phyloP scores from a whole-genome alignment of 2,329 filamentous ascomycete species.

The Bertia moriformis region DNA sequence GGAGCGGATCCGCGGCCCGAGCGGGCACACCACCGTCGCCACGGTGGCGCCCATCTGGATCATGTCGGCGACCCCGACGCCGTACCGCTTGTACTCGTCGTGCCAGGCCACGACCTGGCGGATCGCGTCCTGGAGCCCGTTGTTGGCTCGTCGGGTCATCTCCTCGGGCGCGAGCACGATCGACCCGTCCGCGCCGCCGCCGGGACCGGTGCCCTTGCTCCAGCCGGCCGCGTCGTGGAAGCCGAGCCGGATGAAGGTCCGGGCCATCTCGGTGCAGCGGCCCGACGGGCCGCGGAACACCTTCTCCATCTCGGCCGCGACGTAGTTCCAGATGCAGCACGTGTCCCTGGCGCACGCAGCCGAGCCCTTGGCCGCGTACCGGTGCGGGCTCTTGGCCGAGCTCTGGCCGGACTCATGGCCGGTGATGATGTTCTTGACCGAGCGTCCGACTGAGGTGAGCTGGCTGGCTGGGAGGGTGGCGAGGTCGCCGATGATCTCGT shows the following conservation, averaged over 20 bases:
- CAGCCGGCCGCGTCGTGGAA: conserved; percentile 31
- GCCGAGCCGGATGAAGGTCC: conserved; percentile 26
- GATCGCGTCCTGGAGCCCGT: conserved; percentile 26
- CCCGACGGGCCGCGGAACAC: conserved; percentile 15
- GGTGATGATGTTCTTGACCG: conserved; percentile 10
- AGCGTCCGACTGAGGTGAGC: conserved; percentile 6
- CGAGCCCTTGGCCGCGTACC: conserved; percentile 8
- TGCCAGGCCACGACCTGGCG: conserved; percentile 19
- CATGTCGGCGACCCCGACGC: conserved; percentile 35
- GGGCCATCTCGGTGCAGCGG: conserved; percentile 21
- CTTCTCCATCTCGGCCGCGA: conserved; percentile 18
- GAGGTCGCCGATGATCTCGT: conserved; percentile 10
- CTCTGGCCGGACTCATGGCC: conserved; percentile 6
- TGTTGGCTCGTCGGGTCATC: conserved; percentile 22
- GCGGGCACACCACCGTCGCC: conserved; percentile 32
- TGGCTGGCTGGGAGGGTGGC: not conserved
- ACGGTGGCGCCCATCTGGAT: conserved; percentile 32
- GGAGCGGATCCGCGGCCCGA: conserved; percentile 31
- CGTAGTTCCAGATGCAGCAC: conserved; percentile 24
- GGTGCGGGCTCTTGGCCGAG: conserved; percentile 6
- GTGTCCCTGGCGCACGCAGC: conserved; percentile 10
- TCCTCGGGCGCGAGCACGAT: conserved; percentile 22
- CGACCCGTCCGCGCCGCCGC: conserved; percentile 29
- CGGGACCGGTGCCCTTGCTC: conserved; percentile 15
- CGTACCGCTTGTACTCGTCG: conserved; percentile 17